A percentile compares a stretch with the other conserved stretches of the same genome.
phyloP scores from a whole-genome alignment of 2,329 filamentous ascomycete genomes.

The Aspergillus sp. region DNA sequence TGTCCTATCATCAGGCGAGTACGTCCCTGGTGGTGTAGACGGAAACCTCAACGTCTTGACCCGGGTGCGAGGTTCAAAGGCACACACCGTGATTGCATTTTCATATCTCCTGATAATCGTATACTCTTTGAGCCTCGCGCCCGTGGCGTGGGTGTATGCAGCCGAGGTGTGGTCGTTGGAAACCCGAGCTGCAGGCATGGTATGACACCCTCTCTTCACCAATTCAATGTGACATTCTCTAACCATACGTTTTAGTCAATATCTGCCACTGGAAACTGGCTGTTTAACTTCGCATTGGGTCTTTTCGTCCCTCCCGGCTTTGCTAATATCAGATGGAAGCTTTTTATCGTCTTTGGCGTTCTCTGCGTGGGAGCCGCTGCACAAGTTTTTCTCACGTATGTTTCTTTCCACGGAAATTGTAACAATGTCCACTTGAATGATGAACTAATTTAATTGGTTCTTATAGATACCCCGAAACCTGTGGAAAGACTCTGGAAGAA shows the following conservation, averaged over 20 bases:
- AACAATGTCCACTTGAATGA: no score
- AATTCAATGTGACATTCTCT: neutral
- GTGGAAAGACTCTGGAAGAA: conserved; percentile 29
- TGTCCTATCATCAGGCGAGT: conserved; percentile 37
- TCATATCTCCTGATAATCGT: conserved; percentile 61
- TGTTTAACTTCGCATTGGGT: conserved; percentile 59
- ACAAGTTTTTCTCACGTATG: conserved; percentile 43
- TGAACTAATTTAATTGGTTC: no score
- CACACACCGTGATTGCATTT: conserved; percentile 61
- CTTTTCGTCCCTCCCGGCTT: conserved; percentile 57
- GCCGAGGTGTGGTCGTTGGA: conserved; percentile 61
- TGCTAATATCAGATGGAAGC: conserved; percentile 53
- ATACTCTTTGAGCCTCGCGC: conserved; percentile 60
- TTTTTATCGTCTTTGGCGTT: conserved; percentile 48
- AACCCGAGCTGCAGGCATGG: conserved; percentile 57
- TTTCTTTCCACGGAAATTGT: neutral
- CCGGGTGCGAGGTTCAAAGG: conserved; percentile 47
- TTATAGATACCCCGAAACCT: conserved; percentile 23
- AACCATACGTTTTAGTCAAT: conserved; percentile 22
- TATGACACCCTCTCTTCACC: neutral
- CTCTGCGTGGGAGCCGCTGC: conserved; percentile 43
- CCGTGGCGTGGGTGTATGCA: conserved; percentile 62
- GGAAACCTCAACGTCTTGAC: conserved; percentile 52
- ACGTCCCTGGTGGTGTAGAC: conserved; percentile 41
- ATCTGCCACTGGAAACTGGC: conserved; percentile 51